A percentile compares a stretch with the other conserved stretches of the same genome.
Conservation (phyloP, 805 yeast species). For the Wickerhamiella bombiphila region DNA sequence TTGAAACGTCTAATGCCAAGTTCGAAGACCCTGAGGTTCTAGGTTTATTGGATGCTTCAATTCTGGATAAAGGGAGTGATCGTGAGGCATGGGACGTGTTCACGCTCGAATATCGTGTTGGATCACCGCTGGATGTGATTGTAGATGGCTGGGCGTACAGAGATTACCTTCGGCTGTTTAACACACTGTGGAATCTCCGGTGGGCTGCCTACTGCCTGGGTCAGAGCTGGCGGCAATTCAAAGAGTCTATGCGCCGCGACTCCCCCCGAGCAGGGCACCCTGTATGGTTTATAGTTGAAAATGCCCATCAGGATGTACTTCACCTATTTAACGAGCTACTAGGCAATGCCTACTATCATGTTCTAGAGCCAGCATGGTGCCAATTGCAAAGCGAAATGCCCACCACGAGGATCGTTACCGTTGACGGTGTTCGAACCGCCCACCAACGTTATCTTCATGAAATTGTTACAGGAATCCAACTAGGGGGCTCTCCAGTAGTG, state of each 20-base stretch:
- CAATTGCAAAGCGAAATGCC: conserved; percentile 17
- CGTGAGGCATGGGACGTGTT: conserved; percentile 85
- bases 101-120: conserved; percentile 56
- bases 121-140: conserved; percentile 41
- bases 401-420: conserved; percentile 17
- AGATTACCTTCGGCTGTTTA: conserved; percentile 63
- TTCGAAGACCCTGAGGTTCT: conserved; percentile 28
- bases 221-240: conserved; percentile 22
- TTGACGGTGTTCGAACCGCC: conserved; percentile 24
- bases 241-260: too few species aligned
- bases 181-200: conserved; percentile 68
- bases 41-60: conserved; percentile 63
- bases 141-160: conserved; percentile 32
- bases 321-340: conserved; percentile 25
- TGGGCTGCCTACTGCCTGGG: conserved; percentile 41
- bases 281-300: not conserved
- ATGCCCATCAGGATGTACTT: conserved; percentile 20
- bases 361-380: conserved; percentile 27
- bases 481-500: conserved; percentile 16
- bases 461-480: conserved; percentile 22
- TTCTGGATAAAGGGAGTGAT: conserved; percentile 47
- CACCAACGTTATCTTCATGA: conserved; percentile 22
- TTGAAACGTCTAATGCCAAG: conserved; percentile 27
- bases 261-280: too few species aligned
- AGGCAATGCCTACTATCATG: conserved; percentile 24